Percentiles rank a stretch among this genome's conserved stretches.
Conservation (phyloP, 768 basidiomycete species). For the Macrolepiota fuliginosa region DNA sequence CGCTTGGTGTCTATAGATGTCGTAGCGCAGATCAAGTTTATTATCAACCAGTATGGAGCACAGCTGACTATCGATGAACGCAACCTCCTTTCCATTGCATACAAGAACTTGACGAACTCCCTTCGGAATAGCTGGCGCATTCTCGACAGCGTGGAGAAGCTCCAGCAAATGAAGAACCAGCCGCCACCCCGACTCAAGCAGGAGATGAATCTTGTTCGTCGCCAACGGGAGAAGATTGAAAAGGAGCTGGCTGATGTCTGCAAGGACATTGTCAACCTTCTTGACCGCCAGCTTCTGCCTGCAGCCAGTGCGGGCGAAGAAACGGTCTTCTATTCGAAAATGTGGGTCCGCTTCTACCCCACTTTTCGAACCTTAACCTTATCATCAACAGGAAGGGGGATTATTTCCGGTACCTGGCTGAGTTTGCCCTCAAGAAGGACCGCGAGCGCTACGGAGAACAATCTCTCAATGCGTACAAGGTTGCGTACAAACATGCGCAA, state of each 20-base stretch:
- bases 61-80: constrained; percentile 82
- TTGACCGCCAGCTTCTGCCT: constrained; percentile 49
- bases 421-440: constrained; percentile 73
- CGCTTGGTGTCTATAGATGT: constrained; percentile 47
- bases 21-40: constrained; percentile 72
- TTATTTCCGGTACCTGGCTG: constrained; percentile 89
- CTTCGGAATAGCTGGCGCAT: constrained; percentile 85
- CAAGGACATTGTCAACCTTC: constrained; percentile 71
- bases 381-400: constrained; percentile 51
- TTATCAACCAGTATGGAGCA: constrained; percentile 65
- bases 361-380: neutral
- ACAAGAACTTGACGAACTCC: constrained; percentile 86
- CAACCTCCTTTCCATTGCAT: constrained; percentile 84
- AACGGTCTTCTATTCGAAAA: constrained; percentile 88
- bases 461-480: constrained; percentile 83
- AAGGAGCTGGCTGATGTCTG: constrained; percentile 73
- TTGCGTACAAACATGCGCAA: constrained; percentile 79
- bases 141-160: constrained; percentile 72
- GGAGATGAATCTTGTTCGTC: constrained; percentile 66
- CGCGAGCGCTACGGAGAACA: constrained; percentile 68
- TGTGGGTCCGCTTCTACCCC: constrained; percentile 42
- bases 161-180: constrained; percentile 43
- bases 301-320: constrained; percentile 73
- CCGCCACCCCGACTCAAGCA: constrained; percentile 38
- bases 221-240: constrained; percentile 75